phyloP scores from a whole-genome alignment of 2,329 filamentous ascomycete species.

The Ophiostoma australiae region DNA sequence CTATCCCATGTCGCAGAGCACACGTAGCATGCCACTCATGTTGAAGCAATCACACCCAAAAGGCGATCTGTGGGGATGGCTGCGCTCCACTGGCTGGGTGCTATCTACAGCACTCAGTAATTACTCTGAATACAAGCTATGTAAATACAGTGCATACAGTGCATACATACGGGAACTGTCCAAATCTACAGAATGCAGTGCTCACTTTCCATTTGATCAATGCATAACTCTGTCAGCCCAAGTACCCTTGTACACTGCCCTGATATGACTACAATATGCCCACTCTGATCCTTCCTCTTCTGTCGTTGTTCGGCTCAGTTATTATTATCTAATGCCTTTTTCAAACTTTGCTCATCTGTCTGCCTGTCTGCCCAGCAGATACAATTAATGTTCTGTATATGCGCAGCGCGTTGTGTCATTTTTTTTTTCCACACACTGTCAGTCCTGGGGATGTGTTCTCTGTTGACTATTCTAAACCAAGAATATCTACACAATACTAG shows the following conservation, averaged over 20 bases:
- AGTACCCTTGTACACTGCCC: background rate
- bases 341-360: background rate
- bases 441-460: no score
- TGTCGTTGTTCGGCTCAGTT: background rate
- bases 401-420: background rate
- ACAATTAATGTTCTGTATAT: background rate
- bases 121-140: background rate
- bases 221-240: background rate
- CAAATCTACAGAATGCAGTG: background rate
- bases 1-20: background rate
- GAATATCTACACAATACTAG: background rate
- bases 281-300: no score
- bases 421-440: background rate
- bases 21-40: background rate
- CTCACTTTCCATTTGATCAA: background rate
- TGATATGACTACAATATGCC: no score
- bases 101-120: background rate
- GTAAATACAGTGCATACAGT: no score
- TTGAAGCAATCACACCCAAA: background rate
- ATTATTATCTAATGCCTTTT: background rate
- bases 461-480: background rate
- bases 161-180: background rate
- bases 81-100: background rate
- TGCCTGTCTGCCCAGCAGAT: background rate
- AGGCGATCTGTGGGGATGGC: constrained; percentile 11